These are phyloP conservation scores for Lactarius hatsudake DNA, from an alignment of 768 basidiomycete genomes.

Conservation along the genomic window DNA sequence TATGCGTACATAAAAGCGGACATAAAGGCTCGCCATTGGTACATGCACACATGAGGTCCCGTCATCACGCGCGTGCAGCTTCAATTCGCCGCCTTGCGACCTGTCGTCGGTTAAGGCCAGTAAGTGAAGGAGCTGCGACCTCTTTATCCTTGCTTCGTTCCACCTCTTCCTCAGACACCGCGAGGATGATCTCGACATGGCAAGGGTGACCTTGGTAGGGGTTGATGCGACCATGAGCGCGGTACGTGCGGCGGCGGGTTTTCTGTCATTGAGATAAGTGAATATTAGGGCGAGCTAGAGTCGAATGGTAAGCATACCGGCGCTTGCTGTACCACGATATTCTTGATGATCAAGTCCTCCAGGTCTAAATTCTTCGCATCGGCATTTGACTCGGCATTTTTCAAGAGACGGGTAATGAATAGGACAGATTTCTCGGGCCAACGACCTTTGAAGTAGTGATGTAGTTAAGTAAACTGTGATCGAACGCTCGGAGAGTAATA, in stretches of 20 bases:
- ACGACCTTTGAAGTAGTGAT: slow-evolving; percentile 61
- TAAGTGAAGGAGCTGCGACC: slow-evolving; percentile 46
- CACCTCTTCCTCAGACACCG: slow-evolving; percentile 75
- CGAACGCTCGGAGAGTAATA: slow-evolving; percentile 21
- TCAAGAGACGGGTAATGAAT: slow-evolving; percentile 90
- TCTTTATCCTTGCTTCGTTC: slow-evolving; percentile 90
- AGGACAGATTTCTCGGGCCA: slow-evolving; percentile 99
- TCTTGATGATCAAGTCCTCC: slow-evolving; percentile 92
- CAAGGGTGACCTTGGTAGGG: slow-evolving; percentile 98
- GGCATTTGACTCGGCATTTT: slow-evolving; percentile 99
- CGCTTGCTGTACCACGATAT: slow-evolving; percentile 97
- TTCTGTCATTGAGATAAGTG: slow-evolving; percentile 51
- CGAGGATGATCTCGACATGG: slow-evolving; percentile 93
- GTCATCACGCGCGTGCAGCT: slow-evolving; percentile 54
- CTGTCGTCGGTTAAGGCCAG: slow-evolving; percentile 81
- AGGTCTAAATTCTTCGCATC: slow-evolving; percentile 94
- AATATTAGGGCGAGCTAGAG: neutral
- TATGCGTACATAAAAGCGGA: slow-evolving; percentile 28
- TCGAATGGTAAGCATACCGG: slow-evolving; percentile 58
- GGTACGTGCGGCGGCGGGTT: slow-evolving; percentile 99
- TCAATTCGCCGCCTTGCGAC: slow-evolving; percentile 85
- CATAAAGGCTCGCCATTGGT: slow-evolving; percentile 28
- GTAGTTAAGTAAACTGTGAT: neutral
- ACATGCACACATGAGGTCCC: slow-evolving; percentile 35
- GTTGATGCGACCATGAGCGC: slow-evolving; percentile 96